Conservation (phyloP, 306 rosid genomes). For the Quercus parvula region DNA sequence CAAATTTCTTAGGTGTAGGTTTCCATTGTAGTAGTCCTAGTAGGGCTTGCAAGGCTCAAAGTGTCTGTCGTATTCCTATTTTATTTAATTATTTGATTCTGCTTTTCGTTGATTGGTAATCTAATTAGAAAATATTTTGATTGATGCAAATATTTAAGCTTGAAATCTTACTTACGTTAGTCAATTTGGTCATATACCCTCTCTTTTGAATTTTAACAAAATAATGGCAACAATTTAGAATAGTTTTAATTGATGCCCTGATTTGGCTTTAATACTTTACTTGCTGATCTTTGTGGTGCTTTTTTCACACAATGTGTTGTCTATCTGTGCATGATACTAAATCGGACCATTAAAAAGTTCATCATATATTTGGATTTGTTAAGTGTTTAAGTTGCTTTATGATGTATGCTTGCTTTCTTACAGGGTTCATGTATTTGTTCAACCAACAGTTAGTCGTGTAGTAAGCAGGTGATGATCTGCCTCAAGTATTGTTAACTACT, state of each 20-base stretch:
- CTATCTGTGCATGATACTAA: not conserved
- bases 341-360: not conserved
- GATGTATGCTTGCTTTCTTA: constrained; percentile 17
- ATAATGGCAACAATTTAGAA: not conserved
- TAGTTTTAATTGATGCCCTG: not conserved
- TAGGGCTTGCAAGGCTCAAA: not conserved
- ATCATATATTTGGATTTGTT: constrained; percentile 11
- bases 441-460: constrained; percentile 84
- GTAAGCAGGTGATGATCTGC: constrained; percentile 65
- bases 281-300: not conserved
- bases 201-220: not conserved
- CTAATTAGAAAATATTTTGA: not conserved
- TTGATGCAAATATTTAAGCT: not conserved
- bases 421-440: constrained; percentile 95
- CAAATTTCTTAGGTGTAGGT: not conserved
- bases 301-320: not conserved
- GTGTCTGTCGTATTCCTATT: not conserved
- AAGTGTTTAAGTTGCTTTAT: constrained; percentile 17
- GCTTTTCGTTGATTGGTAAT: not conserved
- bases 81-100: not conserved
- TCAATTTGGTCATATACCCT: not conserved
- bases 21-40: not conserved
- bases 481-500: not conserved
- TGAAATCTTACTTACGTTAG: not conserved
- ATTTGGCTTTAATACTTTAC: not conserved